Conservation (phyloP, 2,329 filamentous ascomycete genomes). For the Aureobasidium lini region DNA sequence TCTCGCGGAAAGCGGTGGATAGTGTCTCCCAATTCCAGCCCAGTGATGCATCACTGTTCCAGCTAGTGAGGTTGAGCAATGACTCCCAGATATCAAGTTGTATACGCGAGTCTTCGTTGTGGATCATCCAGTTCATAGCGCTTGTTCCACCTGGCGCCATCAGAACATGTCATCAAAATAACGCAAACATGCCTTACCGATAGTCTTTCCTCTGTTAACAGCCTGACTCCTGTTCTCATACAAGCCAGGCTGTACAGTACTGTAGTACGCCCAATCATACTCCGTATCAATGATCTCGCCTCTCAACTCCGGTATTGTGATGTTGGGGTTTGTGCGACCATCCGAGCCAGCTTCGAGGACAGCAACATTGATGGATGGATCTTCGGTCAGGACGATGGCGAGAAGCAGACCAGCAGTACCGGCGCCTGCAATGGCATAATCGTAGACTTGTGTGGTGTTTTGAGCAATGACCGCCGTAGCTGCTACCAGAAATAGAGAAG, state of each 20-base stretch:
- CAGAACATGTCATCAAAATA: not conserved
- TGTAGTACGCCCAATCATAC: slow-evolving; percentile 22
- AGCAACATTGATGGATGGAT: slow-evolving; percentile 18
- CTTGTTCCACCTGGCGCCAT: not conserved
- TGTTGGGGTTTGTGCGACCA: slow-evolving; percentile 1
- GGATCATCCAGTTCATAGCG: slow-evolving; percentile 5
- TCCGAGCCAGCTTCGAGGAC: slow-evolving; percentile 21
- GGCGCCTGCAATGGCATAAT: slow-evolving; percentile 21
- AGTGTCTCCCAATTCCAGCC: slow-evolving; percentile 6
- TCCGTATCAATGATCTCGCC: slow-evolving; percentile 19
- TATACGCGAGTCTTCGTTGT: slow-evolving; percentile 1
- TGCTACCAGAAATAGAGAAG: not conserved
- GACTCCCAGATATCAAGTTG: slow-evolving; percentile 8
- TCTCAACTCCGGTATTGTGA: slow-evolving; percentile 13
- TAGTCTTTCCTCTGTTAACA: not conserved
- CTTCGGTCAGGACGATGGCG: slow-evolving; percentile 18
- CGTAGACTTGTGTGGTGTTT: slow-evolving; percentile 15
- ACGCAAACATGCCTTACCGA: not conserved
- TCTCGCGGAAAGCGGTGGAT: not conserved
- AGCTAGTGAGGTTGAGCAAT: slow-evolving; percentile 4
- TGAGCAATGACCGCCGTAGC: not conserved
- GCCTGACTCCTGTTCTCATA: slow-evolving; percentile 1
- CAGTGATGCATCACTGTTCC: not conserved
- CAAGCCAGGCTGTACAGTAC: slow-evolving; percentile 17
- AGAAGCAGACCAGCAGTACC: slow-evolving; percentile 20